Base-by-base conservation (phyloP, 1,284 basidiomycete genomes). In the Ceratobasidium papillatum region DNA sequence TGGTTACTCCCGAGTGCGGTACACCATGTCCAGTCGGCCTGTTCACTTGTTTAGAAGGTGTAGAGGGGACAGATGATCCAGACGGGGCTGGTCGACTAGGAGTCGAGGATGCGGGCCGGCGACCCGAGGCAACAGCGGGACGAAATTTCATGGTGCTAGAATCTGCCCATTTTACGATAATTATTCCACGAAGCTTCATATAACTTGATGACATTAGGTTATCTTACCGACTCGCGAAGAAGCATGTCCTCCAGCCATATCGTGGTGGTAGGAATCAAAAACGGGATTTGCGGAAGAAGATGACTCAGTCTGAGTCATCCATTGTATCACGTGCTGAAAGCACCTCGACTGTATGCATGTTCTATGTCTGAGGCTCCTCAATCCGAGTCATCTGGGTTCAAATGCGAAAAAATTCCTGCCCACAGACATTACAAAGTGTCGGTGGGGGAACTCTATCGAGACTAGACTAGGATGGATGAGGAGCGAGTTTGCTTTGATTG, bases 81-180 rank as follows among this genome's bases (percentile, higher is more conserved):
- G 65, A 52, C 11, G 38, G 14, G 25, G 34, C 27, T 30, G 54
- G 54, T 47, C 54, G 68, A 19, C 52, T 49, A 22, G 68, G 56
- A 2, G 65, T 54, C 4, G 52, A 43, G 5, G 41, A 54, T 5
- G 27, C 38, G n/a, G 68, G 68, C 7, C 54, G 36, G 3, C 68
- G 36, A 8, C 22, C 30, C 32, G 68, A 58, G 32, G 64, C 51
- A n/a, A 30, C 56, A 9, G n/a, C 54, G 3, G 68, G 68, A n/a
- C 68, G 52, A 59, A 71, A 71, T 25, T 71, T 71, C 66, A 71
- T 58, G 7, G 54, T 27, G 17, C 68, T 54, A n/a, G 68, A 71
- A 17, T 71, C 68, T 71, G 54, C 17, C 7, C 4, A 22, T 11
- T n/a, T n/a, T n/a, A n/a, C n/a, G n/a, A n/a, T 14, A 36, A 8